A percentile compares a stretch with the other conserved stretches of the same genome.
These are phyloP conservation scores for Picochlorum sp. DNA, from an alignment of 139 green algal genomes.

Conservation along the genomic window DNA sequence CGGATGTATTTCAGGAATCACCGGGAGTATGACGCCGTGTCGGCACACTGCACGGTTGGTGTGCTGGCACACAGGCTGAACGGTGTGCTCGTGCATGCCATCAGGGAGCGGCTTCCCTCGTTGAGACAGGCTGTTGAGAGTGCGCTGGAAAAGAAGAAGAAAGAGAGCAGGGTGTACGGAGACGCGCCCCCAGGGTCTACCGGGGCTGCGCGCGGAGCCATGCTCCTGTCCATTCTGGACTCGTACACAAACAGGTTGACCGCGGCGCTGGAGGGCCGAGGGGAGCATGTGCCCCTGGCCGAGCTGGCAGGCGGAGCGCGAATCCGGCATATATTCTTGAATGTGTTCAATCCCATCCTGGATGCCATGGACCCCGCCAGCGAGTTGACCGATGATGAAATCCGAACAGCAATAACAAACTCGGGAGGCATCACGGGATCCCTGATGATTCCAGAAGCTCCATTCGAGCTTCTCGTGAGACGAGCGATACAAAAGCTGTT, in stretches of 20 bases:
- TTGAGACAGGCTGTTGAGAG: conserved; percentile 36
- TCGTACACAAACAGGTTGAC: conserved; percentile 67
- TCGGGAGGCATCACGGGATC: conserved; percentile 68
- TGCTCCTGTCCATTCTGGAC: conserved; percentile 79
- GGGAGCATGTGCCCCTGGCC: conserved; percentile 55
- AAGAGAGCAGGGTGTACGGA: conserved; percentile 47
- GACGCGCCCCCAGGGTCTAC: conserved; percentile 33
- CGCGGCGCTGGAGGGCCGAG: conserved; percentile 76
- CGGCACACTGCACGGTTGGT: conserved; percentile 44
- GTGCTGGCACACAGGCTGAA: conserved; percentile 74
- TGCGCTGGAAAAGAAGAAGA: conserved; percentile 21
- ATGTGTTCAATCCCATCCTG: conserved; percentile 63
- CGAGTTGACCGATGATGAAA: conserved; percentile 77
- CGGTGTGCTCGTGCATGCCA: conserved; percentile 81
- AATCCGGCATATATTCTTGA: conserved; percentile 73
- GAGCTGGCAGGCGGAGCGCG: conserved; percentile 80
- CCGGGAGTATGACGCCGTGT: conserved; percentile 55
- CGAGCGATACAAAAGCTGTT: conserved; percentile 65
- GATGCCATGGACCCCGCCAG: conserved; percentile 38
- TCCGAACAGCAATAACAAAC: conserved; percentile 91
- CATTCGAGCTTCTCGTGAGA: conserved; percentile 89
- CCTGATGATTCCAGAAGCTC: conserved; percentile 83
- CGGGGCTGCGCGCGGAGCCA: conserved; percentile 31
- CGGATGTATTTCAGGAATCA: conserved; percentile 54
- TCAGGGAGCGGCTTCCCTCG: conserved; percentile 43